Conservation (phyloP, 1,284 basidiomycete species). For the Trichosporon sp. region DNA sequence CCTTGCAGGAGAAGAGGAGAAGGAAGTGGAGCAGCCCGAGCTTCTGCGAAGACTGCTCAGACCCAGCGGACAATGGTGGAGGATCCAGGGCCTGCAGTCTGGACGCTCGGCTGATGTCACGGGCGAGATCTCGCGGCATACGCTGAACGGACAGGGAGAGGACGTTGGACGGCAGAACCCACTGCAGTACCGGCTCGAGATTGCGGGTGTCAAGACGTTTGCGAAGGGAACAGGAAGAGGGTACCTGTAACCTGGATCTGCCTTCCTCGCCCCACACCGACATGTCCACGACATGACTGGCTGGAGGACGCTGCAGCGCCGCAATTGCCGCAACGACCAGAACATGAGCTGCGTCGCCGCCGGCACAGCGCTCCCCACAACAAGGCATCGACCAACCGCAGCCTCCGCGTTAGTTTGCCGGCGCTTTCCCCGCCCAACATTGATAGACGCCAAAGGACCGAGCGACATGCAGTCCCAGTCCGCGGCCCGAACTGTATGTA, state of each 20-base stretch:
- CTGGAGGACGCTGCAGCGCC: neutral
- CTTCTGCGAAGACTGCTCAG: slow-evolving; percentile 42
- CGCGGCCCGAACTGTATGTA: neutral
- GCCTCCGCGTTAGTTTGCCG: neutral
- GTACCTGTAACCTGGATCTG: slow-evolving; percentile 41
- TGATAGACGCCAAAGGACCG: neutral
- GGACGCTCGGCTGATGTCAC: slow-evolving; percentile 53
- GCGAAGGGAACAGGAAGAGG: slow-evolving; percentile 57
- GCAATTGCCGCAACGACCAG: neutral
- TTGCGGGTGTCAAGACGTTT: slow-evolving; percentile 52
- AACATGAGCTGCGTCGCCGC: neutral
- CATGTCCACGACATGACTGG: no score
- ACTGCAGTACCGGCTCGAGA: slow-evolving; percentile 54
- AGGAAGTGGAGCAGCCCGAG: slow-evolving; percentile 23
- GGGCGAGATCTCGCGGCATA: slow-evolving; percentile 43
- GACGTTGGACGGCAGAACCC: slow-evolving; percentile 33
- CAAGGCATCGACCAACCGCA: no score
- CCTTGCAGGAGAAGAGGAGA: slow-evolving; percentile 18
- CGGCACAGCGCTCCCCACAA: no score
- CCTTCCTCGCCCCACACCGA: no score
- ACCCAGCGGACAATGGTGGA: slow-evolving; percentile 48
- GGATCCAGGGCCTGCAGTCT: slow-evolving; percentile 45
- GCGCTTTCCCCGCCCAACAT: neutral
- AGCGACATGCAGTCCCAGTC: neutral
- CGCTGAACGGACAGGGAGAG: neutral